Evolutionary conservation across 306 rosid species (phyloP), one percentile per base, ranked within the genome.

Genomic region (Medicago ruthenica): DNA sequence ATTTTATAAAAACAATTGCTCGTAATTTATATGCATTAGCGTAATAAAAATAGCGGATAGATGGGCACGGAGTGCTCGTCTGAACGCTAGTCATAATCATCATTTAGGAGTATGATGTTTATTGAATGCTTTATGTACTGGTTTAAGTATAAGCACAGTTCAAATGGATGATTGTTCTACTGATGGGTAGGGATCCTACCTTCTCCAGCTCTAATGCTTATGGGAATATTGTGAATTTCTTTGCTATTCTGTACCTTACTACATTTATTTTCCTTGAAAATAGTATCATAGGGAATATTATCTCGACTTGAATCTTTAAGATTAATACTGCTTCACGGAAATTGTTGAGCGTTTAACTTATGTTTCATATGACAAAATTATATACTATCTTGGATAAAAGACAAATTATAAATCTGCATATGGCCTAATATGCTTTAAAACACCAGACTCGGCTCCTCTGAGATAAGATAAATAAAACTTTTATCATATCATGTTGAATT

Each of bases 41-140:
- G 27, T 24, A 24, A 24, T 24, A 24, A 24, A 24, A 24, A 24
- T 24, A 24, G 27, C 3, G 27, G 27, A 24, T 24, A 24, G 27
- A 24, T 21, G 22, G 22, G 22, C 22, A 21, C 22, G 22, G 22
- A 21, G 22, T 2, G 31, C 31, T 1, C 31, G 31, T 27, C 4
- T 27, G 31, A 27, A 1, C 4, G 31, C 31, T 27, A 27, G 31
- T 27, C 34, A 40, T 48, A 70, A 58, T 76, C 42, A 24, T 31
- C 53, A 40, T 53, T 57, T 66, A 55, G 20, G 44, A 42, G 60
- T n/a, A 17, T 50, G 11, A 63, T 59, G 18, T 55, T 58, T 34
- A 54, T n/a, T 64, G 21, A 80, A 20, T 22, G 57, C 8, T 48
- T 76, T 70, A 48, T 51, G 41, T 58, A 50, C 58, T 41, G 21